A percentile compares a stretch with the other conserved stretches of the same genome.
These are phyloP conservation scores for Monosporascus cannonballus DNA, from an alignment of 2,329 filamentous ascomycete species.

Conservation along the genomic window DNA sequence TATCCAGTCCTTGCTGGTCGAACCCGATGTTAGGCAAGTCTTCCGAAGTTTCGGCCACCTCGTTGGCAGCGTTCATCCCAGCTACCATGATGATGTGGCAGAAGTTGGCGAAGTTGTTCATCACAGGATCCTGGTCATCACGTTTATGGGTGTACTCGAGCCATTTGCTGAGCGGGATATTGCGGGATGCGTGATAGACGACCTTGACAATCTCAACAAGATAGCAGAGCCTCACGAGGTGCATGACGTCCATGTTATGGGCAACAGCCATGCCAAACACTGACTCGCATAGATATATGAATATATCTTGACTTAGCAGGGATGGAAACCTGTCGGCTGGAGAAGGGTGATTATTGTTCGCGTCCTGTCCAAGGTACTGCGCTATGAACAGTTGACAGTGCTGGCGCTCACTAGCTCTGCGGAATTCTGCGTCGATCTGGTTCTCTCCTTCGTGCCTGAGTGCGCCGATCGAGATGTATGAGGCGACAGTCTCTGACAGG, in stretches of 20 bases:
- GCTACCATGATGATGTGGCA: constrained; percentile 42
- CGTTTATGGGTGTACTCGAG: constrained; percentile 37
- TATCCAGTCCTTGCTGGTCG: constrained; percentile 48
- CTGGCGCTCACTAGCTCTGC: constrained; percentile 62
- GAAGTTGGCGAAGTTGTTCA: constrained; percentile 51
- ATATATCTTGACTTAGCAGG: constrained; percentile 64
- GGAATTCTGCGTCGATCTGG: constrained; percentile 60
- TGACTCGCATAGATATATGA: constrained; percentile 76
- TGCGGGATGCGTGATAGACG: constrained; percentile 52
- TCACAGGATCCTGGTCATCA: constrained; percentile 37
- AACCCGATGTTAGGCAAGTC: constrained; percentile 41
- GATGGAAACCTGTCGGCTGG: constrained; percentile 46
- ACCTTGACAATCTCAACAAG: constrained; percentile 86
- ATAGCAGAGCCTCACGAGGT: constrained; percentile 81
- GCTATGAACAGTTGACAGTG: constrained; percentile 69
- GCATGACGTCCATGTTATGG: constrained; percentile 66
- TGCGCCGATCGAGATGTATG: constrained; percentile 73
- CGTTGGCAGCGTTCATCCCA: constrained; percentile 35
- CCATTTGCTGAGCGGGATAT: constrained; percentile 46
- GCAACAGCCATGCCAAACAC: constrained; percentile 64
- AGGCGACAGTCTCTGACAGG: constrained; percentile 79
- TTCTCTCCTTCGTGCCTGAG: constrained; percentile 56
- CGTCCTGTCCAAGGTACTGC: constrained; percentile 40
- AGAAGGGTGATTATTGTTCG: constrained; percentile 29
- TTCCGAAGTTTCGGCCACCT: constrained; percentile 24